These are phyloP conservation scores for Murraya paniculata DNA, from an alignment of 345 rosid species.

Conservation along the genomic window DNA sequence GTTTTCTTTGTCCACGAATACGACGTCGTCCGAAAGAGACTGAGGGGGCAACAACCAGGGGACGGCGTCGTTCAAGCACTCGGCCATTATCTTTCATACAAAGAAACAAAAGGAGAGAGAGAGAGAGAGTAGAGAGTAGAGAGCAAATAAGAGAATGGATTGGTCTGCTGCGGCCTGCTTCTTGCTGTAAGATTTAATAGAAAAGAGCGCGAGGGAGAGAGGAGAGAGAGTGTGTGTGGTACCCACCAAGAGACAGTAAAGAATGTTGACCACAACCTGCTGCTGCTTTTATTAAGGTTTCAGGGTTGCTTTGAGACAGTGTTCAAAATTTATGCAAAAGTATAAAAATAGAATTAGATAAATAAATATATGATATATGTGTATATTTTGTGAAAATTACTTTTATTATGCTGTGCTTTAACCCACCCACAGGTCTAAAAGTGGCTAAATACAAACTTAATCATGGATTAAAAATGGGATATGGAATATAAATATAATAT, in stretches of 20 bases:
- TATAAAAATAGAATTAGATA: not conserved
- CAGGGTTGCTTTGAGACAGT: constrained; percentile 40
- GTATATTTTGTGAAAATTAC: not conserved
- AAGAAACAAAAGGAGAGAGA: not conserved
- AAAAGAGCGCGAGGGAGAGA: constrained; percentile 7
- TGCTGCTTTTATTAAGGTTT: constrained; percentile 60
- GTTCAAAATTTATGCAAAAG: not conserved
- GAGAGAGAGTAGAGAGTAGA: not conserved
- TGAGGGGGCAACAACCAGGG: constrained; percentile 38
- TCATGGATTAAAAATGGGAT: too few relatives aligned
- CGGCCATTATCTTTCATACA: constrained; percentile 36
- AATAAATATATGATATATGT: not conserved
- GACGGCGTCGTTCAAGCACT: constrained; percentile 30
- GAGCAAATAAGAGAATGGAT: not conserved
- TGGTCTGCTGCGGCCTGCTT: not conserved
- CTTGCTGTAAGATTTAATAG: constrained; percentile 20
- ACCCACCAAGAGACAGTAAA: constrained; percentile 26
- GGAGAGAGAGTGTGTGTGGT: constrained; percentile 18
- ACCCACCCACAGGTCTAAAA: too few relatives aligned
- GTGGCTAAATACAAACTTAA: too few relatives aligned
- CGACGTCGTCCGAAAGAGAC: constrained; percentile 26
- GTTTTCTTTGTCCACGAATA: constrained; percentile 19
- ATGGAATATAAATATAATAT: too few relatives aligned
- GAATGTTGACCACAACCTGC: constrained; percentile 44
- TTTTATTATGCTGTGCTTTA: too few relatives aligned